Evolutionary conservation across 345 rosid species (phyloP), one percentile per base, ranked within the genome.

Genomic region (Syzygium jambos): DNA sequence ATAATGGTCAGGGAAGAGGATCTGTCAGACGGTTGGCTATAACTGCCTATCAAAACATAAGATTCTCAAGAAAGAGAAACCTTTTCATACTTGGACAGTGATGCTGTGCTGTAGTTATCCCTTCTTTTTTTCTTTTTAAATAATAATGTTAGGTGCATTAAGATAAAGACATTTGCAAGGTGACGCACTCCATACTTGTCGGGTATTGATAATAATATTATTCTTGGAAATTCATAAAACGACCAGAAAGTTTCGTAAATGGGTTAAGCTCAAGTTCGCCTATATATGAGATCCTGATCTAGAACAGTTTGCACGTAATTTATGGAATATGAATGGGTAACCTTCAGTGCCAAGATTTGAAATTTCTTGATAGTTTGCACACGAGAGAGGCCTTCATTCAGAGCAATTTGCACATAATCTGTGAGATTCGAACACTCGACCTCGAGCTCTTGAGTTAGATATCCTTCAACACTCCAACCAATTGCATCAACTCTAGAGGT

Each of bases 21-120:
- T 73, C 82, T 77, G 30, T 63, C 29, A 77, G 87, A 73, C 84
- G 14, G 87, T 86, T 86, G 87, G 87, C 84, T 80, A n/a, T 51
- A 73, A 73, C 87, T 51, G 52, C 84, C 84, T 10, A 51, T 29
- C 57, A 7, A 68, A 43, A 29, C 38, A 63, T 49, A n/a, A 51
- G 49, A 34, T 34, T 34, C 80, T 34, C 46, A 34, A 68, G 80
- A 41, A 34, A 68, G 38, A 68, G 25, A 68, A 68, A 68, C 22
- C 46, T 68, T 68, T 68, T 17, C 13, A 61, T 49, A 25, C 77
- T 27, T 41, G 85, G 46, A 52, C 25, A 59, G 55, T 5, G 52
- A 85, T 56, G 51, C 30, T 29, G 43, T 38, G 80, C 78, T 59
- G 77, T 41, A 63, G 52, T 19, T 25, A 85, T 61, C 9, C 41